A percentile compares a stretch with the other conserved stretches of the same genome.
phyloP scores from a whole-genome alignment of 2,329 filamentous ascomycete genomes.

The Penicillium sp. region DNA sequence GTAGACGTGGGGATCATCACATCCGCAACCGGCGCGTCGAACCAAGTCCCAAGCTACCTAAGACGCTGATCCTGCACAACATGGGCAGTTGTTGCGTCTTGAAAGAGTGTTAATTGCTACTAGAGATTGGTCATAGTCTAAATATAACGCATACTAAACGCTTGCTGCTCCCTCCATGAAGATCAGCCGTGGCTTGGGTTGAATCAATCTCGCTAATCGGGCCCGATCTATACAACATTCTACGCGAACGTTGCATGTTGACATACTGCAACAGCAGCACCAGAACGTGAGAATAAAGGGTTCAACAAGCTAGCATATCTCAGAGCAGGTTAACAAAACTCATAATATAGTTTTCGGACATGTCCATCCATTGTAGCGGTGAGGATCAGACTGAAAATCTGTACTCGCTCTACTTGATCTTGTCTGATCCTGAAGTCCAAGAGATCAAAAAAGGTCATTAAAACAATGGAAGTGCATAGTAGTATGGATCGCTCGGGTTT shows the following conservation, averaged over 20 bases:
- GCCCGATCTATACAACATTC: constrained; percentile 9
- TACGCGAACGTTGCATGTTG: neutral
- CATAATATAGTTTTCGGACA: neutral
- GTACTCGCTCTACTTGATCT: constrained; percentile 2
- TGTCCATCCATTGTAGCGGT: neutral
- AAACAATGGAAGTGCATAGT: neutral
- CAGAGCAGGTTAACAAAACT: neutral
- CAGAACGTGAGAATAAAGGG: neutral
- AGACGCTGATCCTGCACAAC: constrained; percentile 11
- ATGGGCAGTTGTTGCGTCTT: neutral
- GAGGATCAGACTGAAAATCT: constrained; percentile 12
- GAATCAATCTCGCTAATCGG: constrained; percentile 15
- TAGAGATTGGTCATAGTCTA: neutral
- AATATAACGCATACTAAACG: neutral
- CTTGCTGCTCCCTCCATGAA: neutral
- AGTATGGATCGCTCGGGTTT: neutral
- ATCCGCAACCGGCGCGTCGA: constrained; percentile 8
- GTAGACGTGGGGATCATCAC: neutral
- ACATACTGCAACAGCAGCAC: neutral
- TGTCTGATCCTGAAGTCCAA: constrained; percentile 7
- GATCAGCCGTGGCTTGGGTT: constrained; percentile 11
- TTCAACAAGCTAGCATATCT: neutral
- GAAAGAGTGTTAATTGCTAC: neutral
- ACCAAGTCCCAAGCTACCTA: constrained; percentile 7
- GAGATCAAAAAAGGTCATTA: neutral